These are phyloP conservation scores for Citropsis articulata DNA, from an alignment of 345 rosid genomes.

Conservation along the genomic window DNA sequence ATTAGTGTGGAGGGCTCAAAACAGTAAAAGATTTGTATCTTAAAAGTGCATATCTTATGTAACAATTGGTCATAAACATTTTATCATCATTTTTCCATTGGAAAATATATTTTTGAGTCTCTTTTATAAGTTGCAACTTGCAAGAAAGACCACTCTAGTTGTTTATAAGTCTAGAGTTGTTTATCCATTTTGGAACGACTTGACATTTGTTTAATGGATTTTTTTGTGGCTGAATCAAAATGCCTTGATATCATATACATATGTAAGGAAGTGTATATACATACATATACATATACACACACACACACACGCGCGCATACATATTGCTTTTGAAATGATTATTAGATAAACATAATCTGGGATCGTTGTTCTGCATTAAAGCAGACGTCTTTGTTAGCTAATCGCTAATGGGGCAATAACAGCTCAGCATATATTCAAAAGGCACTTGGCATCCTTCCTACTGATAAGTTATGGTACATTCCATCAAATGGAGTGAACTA, in stretches of 20 bases:
- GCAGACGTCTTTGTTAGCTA: not conserved
- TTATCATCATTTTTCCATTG: not conserved
- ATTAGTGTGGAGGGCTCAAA: no score
- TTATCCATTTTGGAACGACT: conserved; percentile 5
- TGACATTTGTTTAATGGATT: not conserved
- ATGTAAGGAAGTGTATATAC: not conserved
- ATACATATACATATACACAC: no score
- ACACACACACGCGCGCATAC: no score
- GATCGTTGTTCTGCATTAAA: not conserved
- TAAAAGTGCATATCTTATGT: not conserved
- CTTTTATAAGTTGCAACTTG: conserved; percentile 15
- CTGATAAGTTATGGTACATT: not conserved
- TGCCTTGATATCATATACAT: not conserved
- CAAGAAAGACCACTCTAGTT: not conserved
- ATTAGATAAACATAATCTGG: not conserved
- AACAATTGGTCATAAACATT: not conserved
- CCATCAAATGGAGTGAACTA: not conserved
- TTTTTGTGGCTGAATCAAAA: not conserved
- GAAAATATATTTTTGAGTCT: not conserved
- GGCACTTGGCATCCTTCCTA: not conserved
- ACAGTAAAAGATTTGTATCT: no score
- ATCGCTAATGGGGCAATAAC: not conserved
- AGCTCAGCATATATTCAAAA: not conserved
- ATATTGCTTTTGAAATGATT: no score
- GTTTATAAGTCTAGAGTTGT: not conserved